Conservation (phyloP, 768 basidiomycete genomes). For the Leccinum incarnatum region DNA sequence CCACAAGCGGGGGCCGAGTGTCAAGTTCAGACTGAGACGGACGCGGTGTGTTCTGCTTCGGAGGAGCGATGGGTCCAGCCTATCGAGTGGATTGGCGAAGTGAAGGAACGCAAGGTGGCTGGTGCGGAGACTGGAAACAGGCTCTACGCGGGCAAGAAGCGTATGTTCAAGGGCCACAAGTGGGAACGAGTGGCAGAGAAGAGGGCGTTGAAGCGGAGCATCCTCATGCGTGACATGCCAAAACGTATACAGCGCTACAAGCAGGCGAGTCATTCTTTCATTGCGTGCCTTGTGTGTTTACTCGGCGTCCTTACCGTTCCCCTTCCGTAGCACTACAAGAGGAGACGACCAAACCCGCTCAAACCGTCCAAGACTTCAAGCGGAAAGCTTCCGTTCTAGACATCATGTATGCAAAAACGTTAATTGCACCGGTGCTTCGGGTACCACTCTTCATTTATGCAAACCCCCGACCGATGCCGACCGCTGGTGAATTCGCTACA, state of each 20-base stretch:
- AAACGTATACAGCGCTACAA: slow-evolving; percentile 66
- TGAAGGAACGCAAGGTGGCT: slow-evolving; percentile 38
- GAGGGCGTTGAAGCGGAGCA: slow-evolving; percentile 45
- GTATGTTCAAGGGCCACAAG: slow-evolving; percentile 93
- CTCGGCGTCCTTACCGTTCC: neutral
- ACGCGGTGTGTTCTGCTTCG: neutral
- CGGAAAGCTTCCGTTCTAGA: slow-evolving; percentile 58
- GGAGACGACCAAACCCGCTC: slow-evolving; percentile 56
- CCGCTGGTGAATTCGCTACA: neutral
- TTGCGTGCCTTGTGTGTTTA: neutral
- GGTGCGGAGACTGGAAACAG: slow-evolving; percentile 58
- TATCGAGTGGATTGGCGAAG: slow-evolving; percentile 42
- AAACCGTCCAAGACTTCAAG: slow-evolving; percentile 48
- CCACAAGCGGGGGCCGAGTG: neutral
- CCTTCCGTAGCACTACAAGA: slow-evolving; percentile 27
- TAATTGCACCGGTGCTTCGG: slow-evolving; percentile 1
- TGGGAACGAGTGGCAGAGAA: slow-evolving; percentile 65
- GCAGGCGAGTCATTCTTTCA: slow-evolving; percentile 41
- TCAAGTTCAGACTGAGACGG: slow-evolving; percentile 1
- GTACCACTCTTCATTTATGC: neutral
- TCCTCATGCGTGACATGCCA: slow-evolving; percentile 68
- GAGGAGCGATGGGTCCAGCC: slow-evolving; percentile 21
- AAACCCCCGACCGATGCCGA: neutral
- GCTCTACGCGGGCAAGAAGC: slow-evolving; percentile 72
- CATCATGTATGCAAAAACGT: slow-evolving; percentile 5